phyloP scores from a whole-genome alignment of 2,329 filamentous ascomycete species.

The Hortaea sp. region DNA sequence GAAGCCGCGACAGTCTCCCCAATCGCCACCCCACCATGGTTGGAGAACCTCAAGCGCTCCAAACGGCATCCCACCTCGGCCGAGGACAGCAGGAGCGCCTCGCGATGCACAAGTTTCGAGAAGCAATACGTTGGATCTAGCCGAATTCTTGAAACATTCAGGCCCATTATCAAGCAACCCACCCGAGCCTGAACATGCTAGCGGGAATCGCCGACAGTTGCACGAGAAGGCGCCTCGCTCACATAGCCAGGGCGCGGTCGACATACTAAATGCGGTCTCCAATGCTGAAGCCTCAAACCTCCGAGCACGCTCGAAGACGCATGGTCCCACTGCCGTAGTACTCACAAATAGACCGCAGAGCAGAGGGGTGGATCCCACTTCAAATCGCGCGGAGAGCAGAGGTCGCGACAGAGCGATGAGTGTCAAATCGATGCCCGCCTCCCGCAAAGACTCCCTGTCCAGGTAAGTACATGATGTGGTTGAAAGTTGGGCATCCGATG shows the following conservation, averaged over 20 bases:
- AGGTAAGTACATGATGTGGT: constrained; percentile 3
- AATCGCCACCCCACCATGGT: neutral
- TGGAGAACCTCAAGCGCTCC: neutral
- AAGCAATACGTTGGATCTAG: constrained; percentile 12
- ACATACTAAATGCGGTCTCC: neutral
- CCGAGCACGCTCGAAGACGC: neutral
- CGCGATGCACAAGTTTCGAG: constrained; percentile 2
- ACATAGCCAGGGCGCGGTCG: constrained; percentile 2
- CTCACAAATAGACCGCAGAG: neutral
- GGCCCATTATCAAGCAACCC: constrained; percentile 17
- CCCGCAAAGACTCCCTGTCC: constrained; percentile 7
- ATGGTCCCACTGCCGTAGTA: neutral
- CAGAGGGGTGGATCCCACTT: neutral
- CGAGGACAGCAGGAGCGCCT: constrained; percentile 8
- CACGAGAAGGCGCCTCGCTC: neutral
- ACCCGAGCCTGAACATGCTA: constrained; percentile 6
- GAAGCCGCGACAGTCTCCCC: constrained; percentile 4
- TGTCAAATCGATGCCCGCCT: constrained; percentile 1
- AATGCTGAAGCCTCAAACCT: neutral
- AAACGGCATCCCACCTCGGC: constrained; percentile 3
- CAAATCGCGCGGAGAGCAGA: constrained; percentile 3
- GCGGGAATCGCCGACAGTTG: neutral
- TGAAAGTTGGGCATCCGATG: neutral
- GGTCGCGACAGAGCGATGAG: constrained; percentile 3
- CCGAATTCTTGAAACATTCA: constrained; percentile 13